Conservation (phyloP, 192 early-diverging fungal genomes). For the Backusella tuberculispora region DNA sequence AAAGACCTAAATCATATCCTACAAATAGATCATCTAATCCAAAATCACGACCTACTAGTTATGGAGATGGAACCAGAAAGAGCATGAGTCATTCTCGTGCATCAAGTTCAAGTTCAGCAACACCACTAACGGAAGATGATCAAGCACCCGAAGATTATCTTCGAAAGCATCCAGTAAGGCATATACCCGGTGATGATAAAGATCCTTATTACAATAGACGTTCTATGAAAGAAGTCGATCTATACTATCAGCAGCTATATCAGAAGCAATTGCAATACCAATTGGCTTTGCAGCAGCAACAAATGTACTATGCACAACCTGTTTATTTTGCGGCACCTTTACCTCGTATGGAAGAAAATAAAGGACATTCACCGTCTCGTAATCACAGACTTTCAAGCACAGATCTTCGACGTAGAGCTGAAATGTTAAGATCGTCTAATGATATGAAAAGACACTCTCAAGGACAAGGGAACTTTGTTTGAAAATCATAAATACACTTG, state of each 20-base stretch:
- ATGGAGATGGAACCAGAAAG: neutral
- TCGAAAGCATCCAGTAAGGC: neutral
- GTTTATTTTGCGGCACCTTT: neutral
- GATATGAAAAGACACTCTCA: neutral
- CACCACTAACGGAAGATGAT: slow-evolving; percentile 10
- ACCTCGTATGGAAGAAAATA: neutral
- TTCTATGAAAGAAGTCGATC: neutral
- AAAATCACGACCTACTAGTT: neutral
- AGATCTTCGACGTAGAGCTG: neutral
- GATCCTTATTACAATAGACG: neutral
- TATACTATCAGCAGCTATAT: slow-evolving; percentile 3
- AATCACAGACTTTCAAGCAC: neutral
- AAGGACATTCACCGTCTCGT: neutral
- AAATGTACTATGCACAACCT: slow-evolving; percentile 6
- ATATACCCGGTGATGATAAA: neutral
- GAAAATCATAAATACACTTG: neutral
- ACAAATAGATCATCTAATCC: neutral
- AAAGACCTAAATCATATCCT: neutral
- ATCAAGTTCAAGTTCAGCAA: slow-evolving; percentile 18
- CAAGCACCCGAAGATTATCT: slow-evolving; percentile 3
- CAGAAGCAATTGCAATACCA: neutral
- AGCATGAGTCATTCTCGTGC: slow-evolving; percentile 1
- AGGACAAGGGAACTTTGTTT: neutral
- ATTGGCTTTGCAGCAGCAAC: neutral
- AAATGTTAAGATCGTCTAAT: neutral